phyloP scores from a whole-genome alignment of 768 basidiomycete genomes.

The Suillus bovinus region DNA sequence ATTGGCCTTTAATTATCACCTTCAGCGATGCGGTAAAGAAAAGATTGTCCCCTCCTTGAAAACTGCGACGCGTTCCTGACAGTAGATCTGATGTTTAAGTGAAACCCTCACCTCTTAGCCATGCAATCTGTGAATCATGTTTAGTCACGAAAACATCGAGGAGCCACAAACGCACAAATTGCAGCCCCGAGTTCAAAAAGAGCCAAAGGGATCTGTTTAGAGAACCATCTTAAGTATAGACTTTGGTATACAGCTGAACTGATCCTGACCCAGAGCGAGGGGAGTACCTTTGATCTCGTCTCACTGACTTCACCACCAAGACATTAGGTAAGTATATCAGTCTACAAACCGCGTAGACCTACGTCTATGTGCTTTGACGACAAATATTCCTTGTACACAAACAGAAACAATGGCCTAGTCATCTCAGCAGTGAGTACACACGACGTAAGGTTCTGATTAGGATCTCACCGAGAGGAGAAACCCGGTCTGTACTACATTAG shows the following conservation, averaged over 20 bases:
- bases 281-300: constrained; percentile 2
- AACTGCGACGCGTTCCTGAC: not conserved
- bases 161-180: not conserved
- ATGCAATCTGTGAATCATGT: not conserved
- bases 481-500: not conserved
- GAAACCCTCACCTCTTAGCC: not conserved
- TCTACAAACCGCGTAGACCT: not conserved
- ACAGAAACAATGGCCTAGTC: not conserved
- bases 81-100: not conserved
- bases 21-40: not conserved
- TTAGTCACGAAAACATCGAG: not conserved
- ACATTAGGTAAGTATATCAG: not conserved
- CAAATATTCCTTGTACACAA: constrained; percentile 3
- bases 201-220: not conserved
- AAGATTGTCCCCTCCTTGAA: not conserved
- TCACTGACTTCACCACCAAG: not conserved
- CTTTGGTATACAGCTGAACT: not conserved
- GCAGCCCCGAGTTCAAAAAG: not conserved
- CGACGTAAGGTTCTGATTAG: not conserved
- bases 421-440: not conserved
- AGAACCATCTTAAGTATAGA: not conserved
- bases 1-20: not conserved
- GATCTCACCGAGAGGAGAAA: constrained; percentile 5
- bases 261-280: constrained; percentile 4
- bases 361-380: constrained; percentile 2